Base-by-base conservation (phyloP, 371 early-diverging fungal species). In the Rhizopus arrhizus region DNA sequence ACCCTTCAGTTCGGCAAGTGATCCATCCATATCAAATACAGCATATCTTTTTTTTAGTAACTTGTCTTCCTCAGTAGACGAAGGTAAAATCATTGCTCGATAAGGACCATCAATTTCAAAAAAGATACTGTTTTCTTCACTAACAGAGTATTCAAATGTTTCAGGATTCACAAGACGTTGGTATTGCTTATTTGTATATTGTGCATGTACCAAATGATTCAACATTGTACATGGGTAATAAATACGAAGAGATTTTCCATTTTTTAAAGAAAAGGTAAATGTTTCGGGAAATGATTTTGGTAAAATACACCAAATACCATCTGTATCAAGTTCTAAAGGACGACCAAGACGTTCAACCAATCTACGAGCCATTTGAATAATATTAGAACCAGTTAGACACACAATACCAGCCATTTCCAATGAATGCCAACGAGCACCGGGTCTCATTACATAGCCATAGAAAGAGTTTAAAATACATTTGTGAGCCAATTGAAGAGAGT, bases 101-200 rank as follows among this genome's bases (percentile, higher is more conserved):
- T 99, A 99, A 10, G 99, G 99, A 5, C 99, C 99, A 71, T 99
- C 99, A 43, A 99, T 96, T 78, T 99, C 99, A 68, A 99, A 99
- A 65, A 96, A 95, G 56, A 99, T 99, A 74, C 92, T 91, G 83
- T 99, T 99, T 61, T 98, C 98, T 53, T 87, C 85, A 48, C 80
- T 85, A 5, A 81, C 85, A 29, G 74, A 59, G 71, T 97, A 99
- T 57, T 85, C 81, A 41, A 80, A 70, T 3, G 73, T 82, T 11
- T 78, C 83, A 0, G 77, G 76, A 47, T 89, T 78, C 2, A 70
- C 74, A 29, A 90, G 72, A 29, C 87, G 82, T 70, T 98, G 98
- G 77, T 99, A 99, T 77, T 99, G 99, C 64, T 96, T 84, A 74
- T 99, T 99, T 32, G 99, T 99, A 76, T 99, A 99, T 68, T 92